A percentile compares a stretch with the other conserved stretches of the same genome.
phyloP scores from a whole-genome alignment of 2,329 filamentous ascomycete genomes.

The Aspergillus fijiensis region DNA sequence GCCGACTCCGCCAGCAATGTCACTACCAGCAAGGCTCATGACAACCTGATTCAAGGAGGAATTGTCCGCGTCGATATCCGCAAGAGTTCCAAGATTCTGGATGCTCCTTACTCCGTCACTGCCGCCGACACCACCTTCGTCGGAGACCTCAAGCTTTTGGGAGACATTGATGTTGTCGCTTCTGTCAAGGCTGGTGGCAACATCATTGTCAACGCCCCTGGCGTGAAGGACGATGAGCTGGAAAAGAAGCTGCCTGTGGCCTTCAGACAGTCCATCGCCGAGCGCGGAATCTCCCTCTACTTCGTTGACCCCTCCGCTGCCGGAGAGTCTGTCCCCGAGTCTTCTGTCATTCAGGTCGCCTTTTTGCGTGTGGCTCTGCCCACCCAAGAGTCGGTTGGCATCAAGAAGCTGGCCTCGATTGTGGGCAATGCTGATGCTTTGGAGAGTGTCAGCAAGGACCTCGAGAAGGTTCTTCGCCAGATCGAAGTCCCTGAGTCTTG shows the following conservation, averaged over 20 bases:
- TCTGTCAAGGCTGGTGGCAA: constrained; percentile 69
- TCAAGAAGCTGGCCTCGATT: constrained; percentile 65
- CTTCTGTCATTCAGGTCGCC: constrained; percentile 72
- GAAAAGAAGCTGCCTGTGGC: constrained; percentile 77
- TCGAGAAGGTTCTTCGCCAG: constrained; percentile 69
- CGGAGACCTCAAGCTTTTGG: constrained; percentile 75
- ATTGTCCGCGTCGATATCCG: constrained; percentile 81
- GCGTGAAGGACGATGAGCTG: constrained; percentile 80
- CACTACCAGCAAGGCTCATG: constrained; percentile 57
- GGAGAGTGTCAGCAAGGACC: constrained; percentile 58
- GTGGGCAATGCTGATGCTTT: constrained; percentile 61
- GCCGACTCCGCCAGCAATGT: constrained; percentile 62
- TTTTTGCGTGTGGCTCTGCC: constrained; percentile 78
- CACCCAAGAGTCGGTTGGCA: constrained; percentile 59
- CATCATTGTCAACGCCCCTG: constrained; percentile 72
- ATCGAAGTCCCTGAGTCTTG: constrained; percentile 78
- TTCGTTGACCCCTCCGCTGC: constrained; percentile 71
- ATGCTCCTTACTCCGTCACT: constrained; percentile 78
- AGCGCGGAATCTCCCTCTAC: constrained; percentile 69
- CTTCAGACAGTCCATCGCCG: constrained; percentile 69
- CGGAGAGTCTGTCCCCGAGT: constrained; percentile 65
- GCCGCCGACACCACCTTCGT: constrained; percentile 78
- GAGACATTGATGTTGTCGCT: constrained; percentile 71
- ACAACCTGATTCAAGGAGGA: constrained; percentile 71
- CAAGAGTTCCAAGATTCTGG: constrained; percentile 75